Evolutionary conservation across 768 basidiomycete species (phyloP), one percentile per base, ranked within the genome.

Genomic region (Lactifluus piperatus): DNA sequence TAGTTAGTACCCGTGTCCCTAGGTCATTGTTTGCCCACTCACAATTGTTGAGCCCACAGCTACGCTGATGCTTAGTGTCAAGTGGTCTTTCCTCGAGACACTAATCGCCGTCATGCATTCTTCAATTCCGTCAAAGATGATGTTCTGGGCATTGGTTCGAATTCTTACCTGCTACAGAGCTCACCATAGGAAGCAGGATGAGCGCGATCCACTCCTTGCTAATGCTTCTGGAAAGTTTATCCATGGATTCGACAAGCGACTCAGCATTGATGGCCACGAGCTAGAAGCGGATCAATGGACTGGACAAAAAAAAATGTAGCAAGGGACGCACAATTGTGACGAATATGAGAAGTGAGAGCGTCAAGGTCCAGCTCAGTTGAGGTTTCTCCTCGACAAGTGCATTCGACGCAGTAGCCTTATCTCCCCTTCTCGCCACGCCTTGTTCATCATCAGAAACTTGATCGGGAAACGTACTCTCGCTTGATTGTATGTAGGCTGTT

Each of bases 41-140:
- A 87, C 85, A 63, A 88, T 84, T 16, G 84, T 83, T 18, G 86
- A 86, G 26, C 89, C 86, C 41, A 91, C 85, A 18, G 91, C 88
- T 20, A 94, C 88, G 46, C 88, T 87, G 58, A 94, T 80, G 58
- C 88, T 89, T 18, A 94, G 78, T 53, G 87, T 84, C 43, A 94
- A 76, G 68, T 91, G 88, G 66, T 85, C 83, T 71, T 86, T 85
- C 51, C 90, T 86, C 0, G 93, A 91, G n/a, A 91, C 89, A 37
- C 85, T 91, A 62, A 97, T 80, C 11, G 92, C 91, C 6, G 89
- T 94, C 56, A 93, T 82, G 64, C 91, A 92, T 72, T 97, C 94
- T 81, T 70, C 36, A 27, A 29, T 22, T 20, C 10, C 55, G 26
- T 62, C 64, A 45, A 65, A 51, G 20, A 30, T 24, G 47, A 47